A percentile compares a stretch with the other conserved stretches of the same genome.
Conservation (phyloP, 208 protist genomes). For the Acanthamoeba healyi region DNA sequence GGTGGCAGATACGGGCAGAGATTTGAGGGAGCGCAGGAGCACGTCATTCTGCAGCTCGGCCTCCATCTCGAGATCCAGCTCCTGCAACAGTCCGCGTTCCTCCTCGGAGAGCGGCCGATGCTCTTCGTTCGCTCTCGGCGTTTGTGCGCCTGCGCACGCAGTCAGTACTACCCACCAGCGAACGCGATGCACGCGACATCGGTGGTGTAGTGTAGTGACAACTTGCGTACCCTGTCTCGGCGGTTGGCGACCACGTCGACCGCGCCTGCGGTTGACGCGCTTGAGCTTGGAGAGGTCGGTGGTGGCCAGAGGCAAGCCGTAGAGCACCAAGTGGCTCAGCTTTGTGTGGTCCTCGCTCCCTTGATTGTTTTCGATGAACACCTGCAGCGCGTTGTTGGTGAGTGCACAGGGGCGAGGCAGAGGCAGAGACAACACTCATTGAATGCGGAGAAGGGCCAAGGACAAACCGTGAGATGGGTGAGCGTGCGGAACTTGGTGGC, state of each 20-base stretch:
- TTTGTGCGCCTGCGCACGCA: not conserved
- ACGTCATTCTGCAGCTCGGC: slow-evolving; percentile 6
- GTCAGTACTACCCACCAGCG: too few relatives aligned
- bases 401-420: not conserved
- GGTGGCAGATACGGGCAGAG: not conserved
- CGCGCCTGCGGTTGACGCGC: slow-evolving; percentile 1
- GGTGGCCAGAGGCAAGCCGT: slow-evolving; percentile 7
- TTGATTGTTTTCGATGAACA: slow-evolving; percentile 59
- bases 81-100: not conserved
- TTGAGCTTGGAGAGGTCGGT: slow-evolving; percentile 61
- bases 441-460: not conserved
- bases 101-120: not conserved
- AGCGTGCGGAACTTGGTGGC: slow-evolving; percentile 53
- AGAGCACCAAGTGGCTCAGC: slow-evolving; percentile 33
- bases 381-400: not conserved
- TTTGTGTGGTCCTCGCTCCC: not conserved
- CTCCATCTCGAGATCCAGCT: not conserved
- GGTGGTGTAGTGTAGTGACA: too few relatives aligned
- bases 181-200: too few relatives aligned
- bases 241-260: not conserved
- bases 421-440: not conserved
- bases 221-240: not conserved
- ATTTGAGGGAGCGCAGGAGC: slow-evolving; percentile 28
- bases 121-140: not conserved
- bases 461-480: slow-evolving; percentile 41